Percentiles rank a stretch among this genome's conserved stretches.
These are phyloP conservation scores for Suhomyces kilbournensis DNA, from an alignment of 805 yeast species.

Conservation along the genomic window DNA sequence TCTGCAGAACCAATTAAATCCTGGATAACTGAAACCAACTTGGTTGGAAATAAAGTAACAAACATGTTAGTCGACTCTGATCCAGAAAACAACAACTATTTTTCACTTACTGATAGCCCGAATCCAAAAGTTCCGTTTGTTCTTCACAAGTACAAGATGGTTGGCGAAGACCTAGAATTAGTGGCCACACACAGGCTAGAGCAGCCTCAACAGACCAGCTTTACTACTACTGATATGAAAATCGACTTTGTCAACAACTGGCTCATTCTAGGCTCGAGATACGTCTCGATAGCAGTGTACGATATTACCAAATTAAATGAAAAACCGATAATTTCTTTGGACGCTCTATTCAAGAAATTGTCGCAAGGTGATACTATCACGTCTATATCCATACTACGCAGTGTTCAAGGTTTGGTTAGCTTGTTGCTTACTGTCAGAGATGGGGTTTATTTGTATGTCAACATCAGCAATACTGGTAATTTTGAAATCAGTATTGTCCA, in stretches of 20 bases:
- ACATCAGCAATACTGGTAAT: slow-evolving; percentile 12
- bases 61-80: slow-evolving; percentile 39
- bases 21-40: slow-evolving; percentile 22
- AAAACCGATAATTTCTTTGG: slow-evolving; percentile 10
- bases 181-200: slow-evolving; percentile 25
- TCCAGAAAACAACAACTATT: slow-evolving; percentile 19
- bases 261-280: slow-evolving; percentile 68
- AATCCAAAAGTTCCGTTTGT: slow-evolving; percentile 56
- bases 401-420: slow-evolving; percentile 12
- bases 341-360: slow-evolving; percentile 42
- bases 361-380: slow-evolving; percentile 70
- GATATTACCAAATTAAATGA: slow-evolving; percentile 31
- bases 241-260: slow-evolving; percentile 35
- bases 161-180: slow-evolving; percentile 18
- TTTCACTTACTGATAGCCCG: slow-evolving; percentile 61
- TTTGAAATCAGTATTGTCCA: slow-evolving; percentile 33
- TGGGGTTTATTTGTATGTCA: slow-evolving; percentile 52
- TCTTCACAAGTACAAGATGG: slow-evolving; percentile 33
- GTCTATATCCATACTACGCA: slow-evolving; percentile 41
- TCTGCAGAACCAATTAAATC: slow-evolving; percentile 9
- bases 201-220: slow-evolving; percentile 43
- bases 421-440: slow-evolving; percentile 59
- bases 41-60: slow-evolving; percentile 43
- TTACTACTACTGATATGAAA: slow-evolving; percentile 58
- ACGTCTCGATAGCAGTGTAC: slow-evolving; percentile 61